Percentiles rank a stretch among this genome's conserved stretches.
Evolutionary conservation across 2,329 filamentous ascomycete genomes (phyloP).

Genomic region (Myrmaecium sp.): DNA sequence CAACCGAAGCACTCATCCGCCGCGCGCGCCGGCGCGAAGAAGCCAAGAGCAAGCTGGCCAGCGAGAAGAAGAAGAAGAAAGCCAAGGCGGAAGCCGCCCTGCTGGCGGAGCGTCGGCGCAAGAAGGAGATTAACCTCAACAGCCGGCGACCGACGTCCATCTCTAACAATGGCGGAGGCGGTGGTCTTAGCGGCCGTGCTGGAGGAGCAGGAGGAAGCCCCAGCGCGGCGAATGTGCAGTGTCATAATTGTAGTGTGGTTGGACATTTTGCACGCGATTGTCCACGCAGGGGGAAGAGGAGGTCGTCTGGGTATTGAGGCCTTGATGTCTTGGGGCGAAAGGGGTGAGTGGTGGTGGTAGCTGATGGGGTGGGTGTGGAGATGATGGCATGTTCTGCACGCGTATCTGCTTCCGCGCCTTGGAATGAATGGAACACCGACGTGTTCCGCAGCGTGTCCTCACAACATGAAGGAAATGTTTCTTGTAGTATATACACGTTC

Average conservation of each 20-base stretch:
- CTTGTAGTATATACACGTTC: too few species aligned
- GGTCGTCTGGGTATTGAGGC: too few species aligned
- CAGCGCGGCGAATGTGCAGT: slow-evolving; percentile 24
- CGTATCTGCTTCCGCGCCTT: neutral
- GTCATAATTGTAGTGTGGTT: slow-evolving; percentile 43
- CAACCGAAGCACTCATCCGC: slow-evolving; percentile 26
- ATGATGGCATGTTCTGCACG: neutral
- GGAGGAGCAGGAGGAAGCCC: slow-evolving; percentile 12
- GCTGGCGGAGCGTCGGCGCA: slow-evolving; percentile 41
- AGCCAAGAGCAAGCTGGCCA: slow-evolving; percentile 25
- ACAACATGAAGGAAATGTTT: too few species aligned
- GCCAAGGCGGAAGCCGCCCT: slow-evolving; percentile 32
- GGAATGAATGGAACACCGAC: too few species aligned
- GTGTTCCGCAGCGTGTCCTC: too few species aligned
- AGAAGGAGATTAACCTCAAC: slow-evolving; percentile 52
- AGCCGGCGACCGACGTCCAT: slow-evolving; percentile 28
- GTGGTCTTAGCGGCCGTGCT: slow-evolving; percentile 7
- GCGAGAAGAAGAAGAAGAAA: slow-evolving; percentile 31
- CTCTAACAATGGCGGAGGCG: slow-evolving; percentile 39
- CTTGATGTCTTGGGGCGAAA: too few species aligned
- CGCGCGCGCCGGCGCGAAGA: slow-evolving; percentile 29
- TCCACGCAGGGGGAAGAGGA: slow-evolving; percentile 21
- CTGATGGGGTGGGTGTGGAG: neutral
- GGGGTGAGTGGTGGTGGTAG: neutral
- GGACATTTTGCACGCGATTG: slow-evolving; percentile 45